Evolutionary conservation across 2,329 filamentous ascomycete genomes (phyloP).

Genomic region (Gremmenia infestans): DNA sequence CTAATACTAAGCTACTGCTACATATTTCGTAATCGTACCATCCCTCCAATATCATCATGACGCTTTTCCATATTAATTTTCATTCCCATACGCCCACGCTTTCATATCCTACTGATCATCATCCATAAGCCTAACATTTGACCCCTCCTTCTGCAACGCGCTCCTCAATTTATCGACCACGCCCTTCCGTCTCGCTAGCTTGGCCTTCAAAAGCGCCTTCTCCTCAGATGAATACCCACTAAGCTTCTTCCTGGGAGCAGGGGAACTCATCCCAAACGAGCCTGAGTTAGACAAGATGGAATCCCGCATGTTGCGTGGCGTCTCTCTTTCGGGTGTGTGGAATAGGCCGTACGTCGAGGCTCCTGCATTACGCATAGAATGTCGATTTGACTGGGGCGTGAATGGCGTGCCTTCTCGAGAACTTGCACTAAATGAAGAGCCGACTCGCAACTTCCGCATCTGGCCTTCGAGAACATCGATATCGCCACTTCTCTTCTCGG

Average conservation of each 20-base stretch:
- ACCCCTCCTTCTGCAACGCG: constrained; percentile 29
- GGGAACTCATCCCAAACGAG: constrained; percentile 19
- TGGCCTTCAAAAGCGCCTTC: constrained; percentile 51
- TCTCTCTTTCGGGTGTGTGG: constrained; percentile 28
- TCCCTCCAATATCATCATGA: background rate
- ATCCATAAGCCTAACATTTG: constrained; percentile 27
- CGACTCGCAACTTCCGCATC: constrained; percentile 65
- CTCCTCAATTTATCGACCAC: constrained; percentile 46
- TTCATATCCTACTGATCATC: constrained; percentile 19
- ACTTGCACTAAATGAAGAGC: constrained; percentile 28
- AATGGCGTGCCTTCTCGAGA: constrained; percentile 42
- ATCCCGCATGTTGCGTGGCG: constrained; percentile 21
- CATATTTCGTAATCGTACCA: background rate
- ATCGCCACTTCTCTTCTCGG: constrained; percentile 84
- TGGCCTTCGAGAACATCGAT: constrained; percentile 86
- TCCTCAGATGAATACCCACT: constrained; percentile 56
- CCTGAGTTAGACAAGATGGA: constrained; percentile 27
- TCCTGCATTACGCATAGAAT: constrained; percentile 20
- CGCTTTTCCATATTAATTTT: background rate
- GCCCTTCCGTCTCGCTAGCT: constrained; percentile 47
- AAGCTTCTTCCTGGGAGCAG: constrained; percentile 54
- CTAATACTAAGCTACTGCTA: background rate
- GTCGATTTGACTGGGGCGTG: constrained; percentile 25
- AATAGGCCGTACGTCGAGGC: constrained; percentile 25
- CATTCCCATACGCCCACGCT: background rate